Evolutionary conservation across 371 early-diverging fungal genomes (phyloP).

Genomic region (Mortierella sp.): DNA sequence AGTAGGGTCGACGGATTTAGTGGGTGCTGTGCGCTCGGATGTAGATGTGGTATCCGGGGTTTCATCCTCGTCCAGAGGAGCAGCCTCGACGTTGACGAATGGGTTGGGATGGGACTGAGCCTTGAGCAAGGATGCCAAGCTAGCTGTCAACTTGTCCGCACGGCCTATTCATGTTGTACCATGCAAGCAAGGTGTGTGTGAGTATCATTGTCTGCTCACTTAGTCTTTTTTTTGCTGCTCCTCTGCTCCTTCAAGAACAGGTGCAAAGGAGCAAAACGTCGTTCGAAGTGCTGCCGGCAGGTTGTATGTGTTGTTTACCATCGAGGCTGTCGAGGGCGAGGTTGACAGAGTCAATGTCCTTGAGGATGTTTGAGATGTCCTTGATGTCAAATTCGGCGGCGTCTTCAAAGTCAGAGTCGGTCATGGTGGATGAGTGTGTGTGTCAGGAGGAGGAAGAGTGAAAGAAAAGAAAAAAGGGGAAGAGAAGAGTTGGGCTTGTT

Average conservation of each 20-base stretch:
- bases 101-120: constrained; percentile 52
- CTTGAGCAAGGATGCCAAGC: constrained; percentile 34
- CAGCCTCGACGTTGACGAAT: constrained; percentile 25
- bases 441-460: neutral
- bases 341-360: constrained; percentile 46
- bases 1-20: neutral
- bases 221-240: neutral
- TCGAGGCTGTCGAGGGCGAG: constrained; percentile 47
- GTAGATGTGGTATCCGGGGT: neutral
- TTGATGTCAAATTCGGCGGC: constrained; percentile 36
- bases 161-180: constrained; percentile 19
- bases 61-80: constrained; percentile 13
- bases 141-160: constrained; percentile 39
- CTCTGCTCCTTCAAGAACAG: neutral
- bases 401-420: constrained; percentile 49
- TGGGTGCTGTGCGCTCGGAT: neutral
- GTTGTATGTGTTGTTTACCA: constrained; percentile 10
- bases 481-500: too few relatives aligned
- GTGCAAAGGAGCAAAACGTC: neutral
- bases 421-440: constrained; percentile 24
- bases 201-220: neutral
- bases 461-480: neutral
- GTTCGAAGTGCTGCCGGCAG: too few relatives aligned
- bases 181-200: neutral
- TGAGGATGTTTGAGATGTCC: constrained; percentile 53